Percentiles rank a stretch among this genome's conserved stretches.
These are phyloP conservation scores for Kingdonia uniflora DNA, from an alignment of 164 flowering plant genomes.

Conservation along the genomic window DNA sequence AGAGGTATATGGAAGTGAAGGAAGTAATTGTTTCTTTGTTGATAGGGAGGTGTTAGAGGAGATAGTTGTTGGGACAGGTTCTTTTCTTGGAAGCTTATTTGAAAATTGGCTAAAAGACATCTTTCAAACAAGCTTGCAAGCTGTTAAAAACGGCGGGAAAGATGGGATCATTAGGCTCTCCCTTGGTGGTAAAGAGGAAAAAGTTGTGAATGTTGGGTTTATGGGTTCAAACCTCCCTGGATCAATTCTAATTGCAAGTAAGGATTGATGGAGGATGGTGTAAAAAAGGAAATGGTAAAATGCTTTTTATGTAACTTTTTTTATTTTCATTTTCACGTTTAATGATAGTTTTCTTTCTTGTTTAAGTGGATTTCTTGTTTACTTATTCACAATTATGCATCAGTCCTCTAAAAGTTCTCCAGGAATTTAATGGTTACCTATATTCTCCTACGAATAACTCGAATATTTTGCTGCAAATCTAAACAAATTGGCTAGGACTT, in stretches of 20 bases:
- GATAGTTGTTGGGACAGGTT: conserved; percentile 27
- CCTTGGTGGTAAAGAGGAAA: conserved; percentile 33
- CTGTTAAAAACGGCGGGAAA: conserved; percentile 30
- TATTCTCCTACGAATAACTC: no score
- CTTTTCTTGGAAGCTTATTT: conserved; percentile 40
- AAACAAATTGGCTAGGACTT: no score
- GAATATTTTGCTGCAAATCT: no score
- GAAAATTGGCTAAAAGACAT: conserved; percentile 68
- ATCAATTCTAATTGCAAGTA: conserved; percentile 31
- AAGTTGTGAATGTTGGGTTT: conserved; percentile 32
- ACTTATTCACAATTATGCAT: no score
- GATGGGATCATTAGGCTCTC: conserved; percentile 37
- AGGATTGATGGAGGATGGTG: conserved; percentile 13
- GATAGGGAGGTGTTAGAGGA: conserved; percentile 49
- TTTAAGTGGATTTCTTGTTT: not conserved
- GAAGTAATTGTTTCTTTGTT: conserved; percentile 19
- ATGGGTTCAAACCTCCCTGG: conserved; percentile 66
- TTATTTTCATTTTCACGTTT: no score
- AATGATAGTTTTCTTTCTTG: not conserved
- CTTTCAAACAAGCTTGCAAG: conserved; percentile 50
- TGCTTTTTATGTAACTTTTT: conserved; percentile 17
- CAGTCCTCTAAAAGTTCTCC: no score
- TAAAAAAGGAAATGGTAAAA: conserved; percentile 12
- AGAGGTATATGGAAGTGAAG: conserved; percentile 28
- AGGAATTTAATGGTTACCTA: no score